Evolutionary conservation across 169 alveolate species (phyloP).

Genomic region (Plasmodium blacklocki): DNA sequence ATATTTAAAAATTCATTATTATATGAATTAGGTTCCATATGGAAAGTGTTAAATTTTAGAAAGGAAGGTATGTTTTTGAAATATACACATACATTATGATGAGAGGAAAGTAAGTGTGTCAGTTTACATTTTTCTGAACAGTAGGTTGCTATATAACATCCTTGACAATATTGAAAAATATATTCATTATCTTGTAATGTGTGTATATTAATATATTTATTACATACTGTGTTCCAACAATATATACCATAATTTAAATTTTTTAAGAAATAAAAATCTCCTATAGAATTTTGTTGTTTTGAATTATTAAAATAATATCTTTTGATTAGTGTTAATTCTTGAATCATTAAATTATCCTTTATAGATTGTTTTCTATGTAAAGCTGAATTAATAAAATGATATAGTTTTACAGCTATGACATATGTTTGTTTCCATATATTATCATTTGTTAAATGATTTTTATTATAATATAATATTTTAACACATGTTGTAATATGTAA

Average conservation of each 20-base stretch:
- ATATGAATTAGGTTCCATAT: constrained; percentile 6
- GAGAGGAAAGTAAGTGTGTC: constrained; percentile 52
- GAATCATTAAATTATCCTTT: constrained; percentile 55
- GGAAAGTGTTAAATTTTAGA: constrained; percentile 24
- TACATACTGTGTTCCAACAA: constrained; percentile 73
- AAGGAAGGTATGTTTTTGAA: constrained; percentile 60
- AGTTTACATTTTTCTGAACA: constrained; percentile 64
- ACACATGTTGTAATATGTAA: constrained; percentile 29
- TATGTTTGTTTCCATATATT: constrained; percentile 55
- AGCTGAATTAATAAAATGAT: constrained; percentile 47
- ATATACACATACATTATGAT: constrained; percentile 63
- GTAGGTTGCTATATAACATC: constrained; percentile 67
- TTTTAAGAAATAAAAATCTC: constrained; percentile 60
- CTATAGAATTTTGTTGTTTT: constrained; percentile 57
- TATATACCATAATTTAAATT: constrained; percentile 72
- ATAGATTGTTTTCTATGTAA: constrained; percentile 54
- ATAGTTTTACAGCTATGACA: constrained; percentile 61
- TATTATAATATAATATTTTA: constrained; percentile 31
- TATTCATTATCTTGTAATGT: constrained; percentile 50
- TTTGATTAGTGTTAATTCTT: constrained; percentile 56
- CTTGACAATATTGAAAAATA: constrained; percentile 57
- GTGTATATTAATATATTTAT: constrained; percentile 41
- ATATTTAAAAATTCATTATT: constrained; percentile 44
- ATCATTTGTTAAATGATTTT: constrained; percentile 29
- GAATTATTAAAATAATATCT: constrained; percentile 55